Conservation (phyloP, 2,329 filamentous ascomycete species). For the Emydomyces testavorans region DNA sequence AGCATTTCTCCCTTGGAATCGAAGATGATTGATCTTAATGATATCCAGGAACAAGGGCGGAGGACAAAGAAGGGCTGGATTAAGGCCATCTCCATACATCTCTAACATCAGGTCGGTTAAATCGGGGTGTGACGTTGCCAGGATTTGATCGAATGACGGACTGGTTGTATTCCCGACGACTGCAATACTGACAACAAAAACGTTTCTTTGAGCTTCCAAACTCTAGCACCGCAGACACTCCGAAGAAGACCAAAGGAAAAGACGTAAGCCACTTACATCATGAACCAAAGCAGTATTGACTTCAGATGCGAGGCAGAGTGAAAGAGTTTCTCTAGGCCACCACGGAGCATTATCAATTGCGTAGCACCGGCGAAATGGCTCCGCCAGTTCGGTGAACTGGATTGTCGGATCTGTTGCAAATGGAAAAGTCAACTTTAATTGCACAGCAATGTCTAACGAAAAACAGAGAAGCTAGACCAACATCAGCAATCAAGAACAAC, state of each 20-base stretch:
- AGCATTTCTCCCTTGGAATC: not conserved
- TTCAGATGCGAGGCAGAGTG: constrained; percentile 4
- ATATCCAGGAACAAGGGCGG: constrained; percentile 2
- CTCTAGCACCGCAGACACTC: not conserved
- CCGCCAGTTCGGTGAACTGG: constrained; percentile 11
- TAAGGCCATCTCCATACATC: constrained; percentile 5
- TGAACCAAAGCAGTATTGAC: constrained; percentile 11
- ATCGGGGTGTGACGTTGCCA: not conserved
- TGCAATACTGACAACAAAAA: not conserved
- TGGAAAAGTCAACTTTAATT: not conserved
- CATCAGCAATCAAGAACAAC: constrained; percentile 13
- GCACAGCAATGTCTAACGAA: not conserved
- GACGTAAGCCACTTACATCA: constrained; percentile 12
- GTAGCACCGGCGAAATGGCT: constrained; percentile 17
- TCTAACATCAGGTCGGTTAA: not conserved
- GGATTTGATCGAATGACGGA: not conserved
- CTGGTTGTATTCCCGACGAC: constrained; percentile 7
- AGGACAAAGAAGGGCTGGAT: constrained; percentile 1
- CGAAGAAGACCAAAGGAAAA: not conserved
- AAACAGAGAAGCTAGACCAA: not conserved
- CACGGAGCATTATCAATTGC: constrained; percentile 17
- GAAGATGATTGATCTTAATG: constrained; percentile 4
- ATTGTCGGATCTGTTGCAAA: constrained; percentile 10
- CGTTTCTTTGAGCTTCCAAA: not conserved
- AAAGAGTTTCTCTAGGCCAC: constrained; percentile 13